Conservation (phyloP, 2,329 filamentous ascomycete species). For the Zalaria obscura region DNA sequence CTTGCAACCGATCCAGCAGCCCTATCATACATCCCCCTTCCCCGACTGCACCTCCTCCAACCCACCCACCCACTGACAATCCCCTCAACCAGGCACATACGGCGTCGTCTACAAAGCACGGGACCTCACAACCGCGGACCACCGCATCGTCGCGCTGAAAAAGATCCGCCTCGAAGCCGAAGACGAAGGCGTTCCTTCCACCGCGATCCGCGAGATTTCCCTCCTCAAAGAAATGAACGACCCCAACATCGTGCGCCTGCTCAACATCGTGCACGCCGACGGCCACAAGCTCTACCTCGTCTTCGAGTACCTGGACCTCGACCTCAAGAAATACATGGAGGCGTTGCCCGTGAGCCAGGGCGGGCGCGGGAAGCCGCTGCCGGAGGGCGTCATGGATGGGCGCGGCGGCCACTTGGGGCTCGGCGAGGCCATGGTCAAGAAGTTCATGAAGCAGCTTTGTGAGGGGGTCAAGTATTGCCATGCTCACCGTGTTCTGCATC, state of each 20-base stretch:
- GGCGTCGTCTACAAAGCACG: slow-evolving; percentile 91
- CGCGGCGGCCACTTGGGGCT: slow-evolving; percentile 54
- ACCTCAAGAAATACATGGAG: slow-evolving; percentile 96
- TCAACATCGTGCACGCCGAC: slow-evolving; percentile 90
- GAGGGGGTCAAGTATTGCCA: slow-evolving; percentile 96
- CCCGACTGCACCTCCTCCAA: neutral
- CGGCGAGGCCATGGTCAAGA: slow-evolving; percentile 69
- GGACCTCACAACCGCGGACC: slow-evolving; percentile 63
- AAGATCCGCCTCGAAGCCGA: slow-evolving; percentile 92
- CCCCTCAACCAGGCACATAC: slow-evolving; percentile 55
- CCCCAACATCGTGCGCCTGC: slow-evolving; percentile 72
- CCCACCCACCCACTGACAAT: slow-evolving; percentile 1
- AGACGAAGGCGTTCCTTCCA: slow-evolving; percentile 85
- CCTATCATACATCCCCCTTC: neutral
- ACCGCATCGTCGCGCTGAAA: slow-evolving; percentile 79
- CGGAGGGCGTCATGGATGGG: slow-evolving; percentile 51
- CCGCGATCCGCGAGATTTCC: slow-evolving; percentile 87
- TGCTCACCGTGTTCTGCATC: slow-evolving; percentile 92
- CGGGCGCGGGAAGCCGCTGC: slow-evolving; percentile 71
- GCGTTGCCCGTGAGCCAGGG: slow-evolving; percentile 71
- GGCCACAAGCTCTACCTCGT: slow-evolving; percentile 92
- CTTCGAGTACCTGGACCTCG: slow-evolving; percentile 79
- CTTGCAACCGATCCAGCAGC: neutral
- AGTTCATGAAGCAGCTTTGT: slow-evolving; percentile 82
- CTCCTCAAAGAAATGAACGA: slow-evolving; percentile 91